Conservation (phyloP, 2,329 filamentous ascomycete genomes). For the Aureobasidium zeae region DNA sequence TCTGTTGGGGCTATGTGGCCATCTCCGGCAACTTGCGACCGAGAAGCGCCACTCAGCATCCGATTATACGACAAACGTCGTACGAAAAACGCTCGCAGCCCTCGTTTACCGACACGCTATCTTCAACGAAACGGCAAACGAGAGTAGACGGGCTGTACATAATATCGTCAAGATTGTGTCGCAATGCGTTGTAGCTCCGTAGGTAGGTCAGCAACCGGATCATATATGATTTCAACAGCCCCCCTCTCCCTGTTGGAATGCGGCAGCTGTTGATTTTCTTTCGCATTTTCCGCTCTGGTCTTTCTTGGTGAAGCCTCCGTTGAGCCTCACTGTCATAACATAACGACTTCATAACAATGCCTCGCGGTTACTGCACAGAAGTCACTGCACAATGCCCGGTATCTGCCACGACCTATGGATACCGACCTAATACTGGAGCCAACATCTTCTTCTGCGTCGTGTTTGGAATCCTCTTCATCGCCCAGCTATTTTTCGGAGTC, state of each 20-base stretch:
- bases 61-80: constrained; percentile 12
- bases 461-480: constrained; percentile 29
- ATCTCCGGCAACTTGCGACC: background rate
- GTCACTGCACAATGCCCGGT: constrained; percentile 29
- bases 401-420: constrained; percentile 32
- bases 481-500: constrained; percentile 29
- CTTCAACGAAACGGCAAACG: constrained; percentile 13
- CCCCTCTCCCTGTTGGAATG: background rate
- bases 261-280: background rate
- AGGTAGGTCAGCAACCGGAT: background rate
- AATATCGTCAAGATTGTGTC: no score
- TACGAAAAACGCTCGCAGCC: constrained; percentile 3
- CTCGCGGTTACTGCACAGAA: constrained; percentile 20
- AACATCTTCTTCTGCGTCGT: constrained; percentile 33
- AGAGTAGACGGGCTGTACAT: constrained; percentile 2
- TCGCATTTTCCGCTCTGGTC: background rate
- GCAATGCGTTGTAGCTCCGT: no score
- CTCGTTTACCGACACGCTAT: constrained; percentile 8
- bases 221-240: background rate
- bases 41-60: background rate
- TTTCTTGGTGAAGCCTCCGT: no score
- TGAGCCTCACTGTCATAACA: constrained; percentile 1
- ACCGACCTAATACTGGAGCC: constrained; percentile 31
- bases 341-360: constrained; percentile 2
- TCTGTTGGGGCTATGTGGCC: background rate